phyloP scores from a whole-genome alignment of 2,329 filamentous ascomycete genomes.

The Ophiostoma novo-ulmi region DNA sequence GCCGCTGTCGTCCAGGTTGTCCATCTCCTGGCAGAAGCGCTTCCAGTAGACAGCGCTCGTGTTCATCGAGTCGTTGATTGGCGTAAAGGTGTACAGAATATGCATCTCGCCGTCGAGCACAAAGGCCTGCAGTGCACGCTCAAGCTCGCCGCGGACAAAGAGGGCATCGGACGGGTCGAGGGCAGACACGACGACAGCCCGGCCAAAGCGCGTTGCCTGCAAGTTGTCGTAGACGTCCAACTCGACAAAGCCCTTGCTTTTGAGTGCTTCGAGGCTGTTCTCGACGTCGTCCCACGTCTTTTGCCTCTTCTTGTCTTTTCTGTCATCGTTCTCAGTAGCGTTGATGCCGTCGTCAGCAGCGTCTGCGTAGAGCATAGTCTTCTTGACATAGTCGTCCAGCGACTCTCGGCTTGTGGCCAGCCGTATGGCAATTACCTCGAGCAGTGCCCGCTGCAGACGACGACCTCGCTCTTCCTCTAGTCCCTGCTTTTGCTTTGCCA shows the following conservation, averaged over 20 bases:
- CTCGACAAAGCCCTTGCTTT: constrained; percentile 43
- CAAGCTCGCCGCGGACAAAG: constrained; percentile 66
- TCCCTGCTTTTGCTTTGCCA: background rate
- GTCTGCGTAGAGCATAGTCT: constrained; percentile 59
- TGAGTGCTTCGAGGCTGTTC: constrained; percentile 45
- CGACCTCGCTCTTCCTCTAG: constrained; percentile 4
- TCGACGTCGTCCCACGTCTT: constrained; percentile 43
- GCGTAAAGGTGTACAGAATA: constrained; percentile 71
- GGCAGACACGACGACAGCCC: constrained; percentile 66
- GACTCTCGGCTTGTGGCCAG: constrained; percentile 61
- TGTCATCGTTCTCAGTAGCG: constrained; percentile 40
- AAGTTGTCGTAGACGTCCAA: constrained; percentile 42
- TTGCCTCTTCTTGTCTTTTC: constrained; percentile 36
- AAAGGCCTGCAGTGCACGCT: constrained; percentile 62
- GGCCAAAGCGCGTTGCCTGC: constrained; percentile 59
- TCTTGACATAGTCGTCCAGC: constrained; percentile 62
- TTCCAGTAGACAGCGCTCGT: constrained; percentile 59
- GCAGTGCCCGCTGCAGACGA: constrained; percentile 63
- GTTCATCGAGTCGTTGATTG: constrained; percentile 52
- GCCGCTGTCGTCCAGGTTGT: constrained; percentile 64
- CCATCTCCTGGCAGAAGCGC: constrained; percentile 66
- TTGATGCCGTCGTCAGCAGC: background rate
- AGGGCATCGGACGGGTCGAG: constrained; percentile 70
- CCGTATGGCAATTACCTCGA: constrained; percentile 65
- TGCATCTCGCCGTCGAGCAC: constrained; percentile 81